Base-by-base conservation (phyloP, 371 early-diverging fungal species). In the Mortierella sp. region DNA sequence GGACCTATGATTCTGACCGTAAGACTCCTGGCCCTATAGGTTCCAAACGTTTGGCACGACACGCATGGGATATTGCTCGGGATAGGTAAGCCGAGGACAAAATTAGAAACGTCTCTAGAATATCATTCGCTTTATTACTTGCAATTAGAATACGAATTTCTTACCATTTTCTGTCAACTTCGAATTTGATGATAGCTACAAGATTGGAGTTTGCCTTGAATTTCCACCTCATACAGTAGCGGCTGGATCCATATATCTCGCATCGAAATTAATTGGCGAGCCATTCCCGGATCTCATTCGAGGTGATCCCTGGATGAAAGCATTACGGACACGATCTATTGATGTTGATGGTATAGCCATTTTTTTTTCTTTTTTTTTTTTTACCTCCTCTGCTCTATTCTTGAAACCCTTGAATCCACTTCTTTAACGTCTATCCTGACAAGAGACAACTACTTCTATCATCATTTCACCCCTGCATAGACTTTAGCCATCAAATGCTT, bases 181-280 rank as follows among this genome's bases (percentile, higher is more conserved):
- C 35, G 40, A n/a, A 35, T 18, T 60, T 32, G 16, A 20, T 35
- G 18, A 14, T 54, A 90, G 91, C 67, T 92, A 90, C 73, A 88
- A 88, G 64, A 90, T 88, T 10, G 83, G 86, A 20, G 70, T 88
- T 16, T 89, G 91, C 64, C 74, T 92, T 1, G 89, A 90, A 73
- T 90, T 90, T 57, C 91, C 91, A 12, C 88, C 89, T 5, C 91
- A 91, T 70, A 86, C 89, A 1, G 86, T 92, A 57, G 92, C 92
- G 6, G 90, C 88, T 26, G 92, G 88, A 8, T 89, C 90, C 52
- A 87, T 92, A 16, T 89, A 89, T 70, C 70, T 91, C 32, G 90
- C 92, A 20, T 67, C 80, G 16, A 79, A 79, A 47, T 47, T 79
- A 28, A 61, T 68, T 26, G 67, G 66, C 14, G 85, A 87, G 18